A percentile compares a stretch with the other conserved stretches of the same genome.
Evolutionary conservation across 2,329 filamentous ascomycete genomes (phyloP).

Genomic region (Phialophora tarda): DNA sequence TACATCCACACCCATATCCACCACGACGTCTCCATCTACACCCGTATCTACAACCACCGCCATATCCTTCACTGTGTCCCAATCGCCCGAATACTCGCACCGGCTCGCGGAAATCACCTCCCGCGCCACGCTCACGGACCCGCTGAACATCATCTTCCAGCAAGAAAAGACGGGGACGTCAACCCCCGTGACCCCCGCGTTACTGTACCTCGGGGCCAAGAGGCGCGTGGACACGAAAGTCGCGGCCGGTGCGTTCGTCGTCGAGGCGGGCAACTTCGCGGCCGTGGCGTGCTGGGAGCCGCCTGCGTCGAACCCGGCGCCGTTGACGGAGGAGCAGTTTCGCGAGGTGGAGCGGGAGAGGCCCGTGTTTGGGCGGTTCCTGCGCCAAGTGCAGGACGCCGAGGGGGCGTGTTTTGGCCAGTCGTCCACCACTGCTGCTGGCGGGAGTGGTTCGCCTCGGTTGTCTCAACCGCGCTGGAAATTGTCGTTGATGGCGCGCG

Average conservation of each 20-base stretch:
- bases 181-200: slow-evolving; percentile 14
- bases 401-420: slow-evolving; percentile 13
- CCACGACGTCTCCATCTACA: no score
- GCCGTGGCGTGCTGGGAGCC: slow-evolving; percentile 36
- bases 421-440: no score
- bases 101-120: slow-evolving; percentile 29
- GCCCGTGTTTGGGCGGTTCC: slow-evolving; percentile 27
- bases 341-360: slow-evolving; percentile 14
- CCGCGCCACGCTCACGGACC: slow-evolving; percentile 26
- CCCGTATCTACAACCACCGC: no score
- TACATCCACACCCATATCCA: no score
- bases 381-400: slow-evolving; percentile 21
- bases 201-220: slow-evolving; percentile 21
- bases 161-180: slow-evolving; percentile 28
- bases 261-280: slow-evolving; percentile 32
- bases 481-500: slow-evolving; percentile 33
- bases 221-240: slow-evolving; percentile 27
- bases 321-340: slow-evolving; percentile 16
- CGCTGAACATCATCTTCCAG: slow-evolving; percentile 31
- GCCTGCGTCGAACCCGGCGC: slow-evolving; percentile 17
- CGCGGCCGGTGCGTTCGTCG: slow-evolving; percentile 23
- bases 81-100: slow-evolving; percentile 29
- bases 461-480: slow-evolving; percentile 22
- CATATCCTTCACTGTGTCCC: slow-evolving; percentile 15
- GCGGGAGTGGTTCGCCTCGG: no score